Conservation (phyloP, 2,329 filamentous ascomycete genomes). For the Macroventuria anomochaeta region DNA sequence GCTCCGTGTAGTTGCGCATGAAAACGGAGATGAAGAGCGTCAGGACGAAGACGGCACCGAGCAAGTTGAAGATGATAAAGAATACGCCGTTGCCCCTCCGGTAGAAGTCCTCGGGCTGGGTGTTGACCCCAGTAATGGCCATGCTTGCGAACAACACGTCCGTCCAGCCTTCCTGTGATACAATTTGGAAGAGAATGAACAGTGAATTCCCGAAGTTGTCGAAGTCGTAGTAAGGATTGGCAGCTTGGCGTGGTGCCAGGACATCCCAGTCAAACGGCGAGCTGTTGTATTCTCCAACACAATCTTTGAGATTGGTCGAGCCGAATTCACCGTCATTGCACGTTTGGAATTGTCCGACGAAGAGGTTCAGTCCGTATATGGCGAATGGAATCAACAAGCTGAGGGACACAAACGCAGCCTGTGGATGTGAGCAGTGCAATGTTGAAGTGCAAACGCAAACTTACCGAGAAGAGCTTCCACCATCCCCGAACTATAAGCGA, state of each 20-base stretch:
- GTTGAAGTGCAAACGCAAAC: constrained; percentile 35
- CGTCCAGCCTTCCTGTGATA: constrained; percentile 97
- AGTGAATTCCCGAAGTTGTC: constrained; percentile 93
- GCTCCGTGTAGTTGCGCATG: constrained; percentile 99
- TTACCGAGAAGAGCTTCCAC: constrained; percentile 87
- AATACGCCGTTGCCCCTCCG: constrained; percentile 89
- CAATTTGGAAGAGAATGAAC: constrained; percentile 98
- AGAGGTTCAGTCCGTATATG: constrained; percentile 92
- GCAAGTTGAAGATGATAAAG: constrained; percentile 94
- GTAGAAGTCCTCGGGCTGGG: constrained; percentile 72
- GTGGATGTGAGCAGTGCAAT: constrained; percentile 12
- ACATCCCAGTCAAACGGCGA: constrained; percentile 84
- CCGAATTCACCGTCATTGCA: constrained; percentile 76
- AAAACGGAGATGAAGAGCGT: constrained; percentile 99
- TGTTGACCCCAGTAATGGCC: constrained; percentile 76
- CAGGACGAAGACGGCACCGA: constrained; percentile 94
- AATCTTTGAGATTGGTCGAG: constrained; percentile 70
- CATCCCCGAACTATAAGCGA: constrained; percentile 92
- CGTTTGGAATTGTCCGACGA: constrained; percentile 77
- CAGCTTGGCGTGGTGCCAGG: constrained; percentile 78
- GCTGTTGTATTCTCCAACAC: constrained; percentile 81
- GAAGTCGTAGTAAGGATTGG: constrained; percentile 88
- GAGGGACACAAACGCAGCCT: constrained; percentile 89
- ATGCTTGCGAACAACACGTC: constrained; percentile 89
- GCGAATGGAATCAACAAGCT: constrained; percentile 95